phyloP scores from a whole-genome alignment of 1,284 basidiomycete genomes.

The Phellinidium pouzarii region DNA sequence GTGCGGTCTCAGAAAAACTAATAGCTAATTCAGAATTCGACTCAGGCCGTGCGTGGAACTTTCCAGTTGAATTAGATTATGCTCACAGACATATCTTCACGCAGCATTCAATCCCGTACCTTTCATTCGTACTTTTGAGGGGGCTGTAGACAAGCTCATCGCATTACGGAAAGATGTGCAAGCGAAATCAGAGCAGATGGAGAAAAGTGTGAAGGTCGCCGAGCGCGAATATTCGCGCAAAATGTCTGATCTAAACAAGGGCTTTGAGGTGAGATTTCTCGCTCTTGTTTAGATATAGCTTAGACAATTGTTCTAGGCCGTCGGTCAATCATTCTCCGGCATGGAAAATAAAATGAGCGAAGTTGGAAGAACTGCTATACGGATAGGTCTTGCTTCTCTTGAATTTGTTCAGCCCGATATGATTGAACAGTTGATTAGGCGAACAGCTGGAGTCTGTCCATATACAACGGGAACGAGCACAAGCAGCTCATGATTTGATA shows the following conservation, averaged over 20 bases:
- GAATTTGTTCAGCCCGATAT: not conserved
- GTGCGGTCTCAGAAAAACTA: slow-evolving; percentile 77
- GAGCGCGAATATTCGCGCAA: slow-evolving; percentile 94
- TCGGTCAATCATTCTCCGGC: slow-evolving; percentile 74
- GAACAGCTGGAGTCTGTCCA: slow-evolving; percentile 96
- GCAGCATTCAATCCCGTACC: slow-evolving; percentile 91
- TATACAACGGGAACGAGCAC: slow-evolving; percentile 86
- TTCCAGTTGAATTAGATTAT: not conserved
- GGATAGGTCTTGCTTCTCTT: slow-evolving; percentile 62
- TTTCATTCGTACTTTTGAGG: slow-evolving; percentile 89
- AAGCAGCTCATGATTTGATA: slow-evolving; percentile 92
- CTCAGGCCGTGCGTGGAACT: slow-evolving; percentile 65
- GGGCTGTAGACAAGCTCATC: slow-evolving; percentile 82
- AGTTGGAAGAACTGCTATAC: slow-evolving; percentile 89
- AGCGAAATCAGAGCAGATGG: slow-evolving; percentile 82
- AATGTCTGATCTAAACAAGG: slow-evolving; percentile 85
- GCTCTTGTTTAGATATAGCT: not conserved
- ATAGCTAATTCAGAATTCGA: slow-evolving; percentile 78
- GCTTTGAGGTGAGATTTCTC: slow-evolving; percentile 70
- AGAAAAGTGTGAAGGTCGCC: slow-evolving; percentile 84
- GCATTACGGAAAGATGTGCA: slow-evolving; percentile 84
- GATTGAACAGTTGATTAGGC: slow-evolving; percentile 38
- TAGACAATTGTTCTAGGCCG: slow-evolving; percentile 44
- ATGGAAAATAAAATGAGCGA: slow-evolving; percentile 90
- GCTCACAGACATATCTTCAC: not conserved